Evolutionary conservation across 768 basidiomycete species (phyloP).

Genomic region (Dictyophora rubrovolvata): DNA sequence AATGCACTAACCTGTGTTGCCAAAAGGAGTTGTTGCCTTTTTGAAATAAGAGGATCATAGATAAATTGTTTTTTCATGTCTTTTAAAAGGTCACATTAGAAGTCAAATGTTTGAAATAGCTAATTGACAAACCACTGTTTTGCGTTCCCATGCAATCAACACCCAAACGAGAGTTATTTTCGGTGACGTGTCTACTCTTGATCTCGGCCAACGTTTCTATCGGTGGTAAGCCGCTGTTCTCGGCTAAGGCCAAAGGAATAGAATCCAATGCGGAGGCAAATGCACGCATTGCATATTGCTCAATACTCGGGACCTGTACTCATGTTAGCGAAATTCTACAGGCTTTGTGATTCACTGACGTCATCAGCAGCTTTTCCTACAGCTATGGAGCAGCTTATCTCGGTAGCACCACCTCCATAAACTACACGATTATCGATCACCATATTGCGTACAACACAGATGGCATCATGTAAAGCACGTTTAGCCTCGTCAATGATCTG

Average conservation of each 20-base stretch:
- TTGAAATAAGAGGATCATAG: constrained; percentile 94
- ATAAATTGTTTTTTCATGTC: constrained; percentile 98
- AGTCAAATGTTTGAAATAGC: background rate
- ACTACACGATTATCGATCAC: constrained; percentile 94
- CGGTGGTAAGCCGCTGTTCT: constrained; percentile 93
- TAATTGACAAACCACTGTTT: constrained; percentile 55
- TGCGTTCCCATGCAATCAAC: constrained; percentile 86
- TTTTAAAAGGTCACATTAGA: constrained; percentile 22
- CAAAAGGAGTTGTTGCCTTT: constrained; percentile 91
- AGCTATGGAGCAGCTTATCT: constrained; percentile 90
- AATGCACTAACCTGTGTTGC: constrained; percentile 72
- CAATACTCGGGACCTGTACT: constrained; percentile 81
- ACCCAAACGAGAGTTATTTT: constrained; percentile 76
- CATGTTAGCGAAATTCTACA: background rate
- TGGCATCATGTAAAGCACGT: constrained; percentile 92
- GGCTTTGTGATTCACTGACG: constrained; percentile 28
- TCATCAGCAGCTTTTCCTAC: constrained; percentile 93
- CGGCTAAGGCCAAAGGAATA: constrained; percentile 91
- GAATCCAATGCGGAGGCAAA: constrained; percentile 92
- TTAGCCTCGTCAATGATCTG: constrained; percentile 99
- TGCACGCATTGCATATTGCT: constrained; percentile 99
- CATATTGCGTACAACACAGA: constrained; percentile 94
- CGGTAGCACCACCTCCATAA: constrained; percentile 96
- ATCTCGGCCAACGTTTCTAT: constrained; percentile 96
- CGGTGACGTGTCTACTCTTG: constrained; percentile 83